Evolutionary conservation across 495 filamentous ascomycete genomes (phyloP).

Genomic region (Halenospora varia): DNA sequence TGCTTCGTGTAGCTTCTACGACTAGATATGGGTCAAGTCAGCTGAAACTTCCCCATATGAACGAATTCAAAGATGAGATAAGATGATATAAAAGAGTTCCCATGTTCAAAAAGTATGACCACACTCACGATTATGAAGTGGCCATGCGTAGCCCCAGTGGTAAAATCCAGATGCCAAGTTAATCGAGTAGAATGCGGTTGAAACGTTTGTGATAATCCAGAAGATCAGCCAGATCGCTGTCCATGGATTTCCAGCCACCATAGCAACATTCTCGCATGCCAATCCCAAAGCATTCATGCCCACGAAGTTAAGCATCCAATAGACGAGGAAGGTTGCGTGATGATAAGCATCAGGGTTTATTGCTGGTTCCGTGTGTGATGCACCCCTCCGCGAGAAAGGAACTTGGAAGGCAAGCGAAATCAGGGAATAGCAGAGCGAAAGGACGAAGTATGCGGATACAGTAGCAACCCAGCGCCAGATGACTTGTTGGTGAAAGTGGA

Average conservation of each 20-base stretch:
- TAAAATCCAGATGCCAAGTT: conserved; percentile 58
- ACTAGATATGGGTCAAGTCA: too few relatives aligned
- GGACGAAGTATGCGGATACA: conserved; percentile 58
- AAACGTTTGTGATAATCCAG: conserved; percentile 71
- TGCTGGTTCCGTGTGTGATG: conserved; percentile 38
- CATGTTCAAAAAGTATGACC: too few relatives aligned
- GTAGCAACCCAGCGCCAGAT: conserved; percentile 59
- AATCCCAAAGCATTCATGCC: conserved; percentile 67
- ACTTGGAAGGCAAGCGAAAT: conserved; percentile 64
- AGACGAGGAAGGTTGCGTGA: conserved; percentile 58
- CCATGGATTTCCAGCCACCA: conserved; percentile 65
- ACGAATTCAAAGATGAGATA: too few relatives aligned
- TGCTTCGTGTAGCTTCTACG: too few relatives aligned
- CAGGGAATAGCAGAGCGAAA: conserved; percentile 64
- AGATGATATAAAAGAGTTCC: too few relatives aligned
- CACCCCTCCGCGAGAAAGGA: conserved; percentile 48
- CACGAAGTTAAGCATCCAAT: conserved; percentile 72
- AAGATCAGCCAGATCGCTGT: conserved; percentile 70
- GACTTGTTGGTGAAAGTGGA: conserved; percentile 57
- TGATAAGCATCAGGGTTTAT: conserved; percentile 54
- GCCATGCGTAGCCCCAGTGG: conserved; percentile 68
- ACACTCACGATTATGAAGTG: conserved; percentile 50
- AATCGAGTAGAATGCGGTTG: conserved; percentile 60
- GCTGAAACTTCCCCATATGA: too few relatives aligned
- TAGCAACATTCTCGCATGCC: conserved; percentile 69